Conservation (phyloP, 257 asterid species). For the Nicotiana benthamiana region DNA sequence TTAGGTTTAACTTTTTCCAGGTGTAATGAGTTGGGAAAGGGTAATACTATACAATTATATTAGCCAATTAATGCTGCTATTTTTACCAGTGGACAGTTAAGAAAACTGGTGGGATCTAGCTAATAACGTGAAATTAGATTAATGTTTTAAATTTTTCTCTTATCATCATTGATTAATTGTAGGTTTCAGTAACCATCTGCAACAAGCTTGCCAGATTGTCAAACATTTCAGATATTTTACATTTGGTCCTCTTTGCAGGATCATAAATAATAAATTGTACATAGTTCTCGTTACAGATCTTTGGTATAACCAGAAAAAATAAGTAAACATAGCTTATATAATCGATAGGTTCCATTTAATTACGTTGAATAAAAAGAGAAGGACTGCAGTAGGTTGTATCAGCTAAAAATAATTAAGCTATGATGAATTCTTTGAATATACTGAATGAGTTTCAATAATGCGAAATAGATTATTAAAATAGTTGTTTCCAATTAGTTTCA, state of each 20-base stretch:
- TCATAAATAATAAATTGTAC: neutral
- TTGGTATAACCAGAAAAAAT: neutral
- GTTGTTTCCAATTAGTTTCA: neutral
- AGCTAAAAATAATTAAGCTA: no score
- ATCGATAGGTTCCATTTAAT: no score
- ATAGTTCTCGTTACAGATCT: neutral
- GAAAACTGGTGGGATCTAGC: neutral
- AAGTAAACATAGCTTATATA: no score
- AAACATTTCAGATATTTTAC: neutral
- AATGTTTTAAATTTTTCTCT: neutral
- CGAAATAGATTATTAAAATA: neutral
- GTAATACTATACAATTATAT: neutral
- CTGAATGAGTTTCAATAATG: no score
- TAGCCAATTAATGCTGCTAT: neutral
- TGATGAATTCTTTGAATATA: no score
- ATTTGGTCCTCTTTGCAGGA: neutral
- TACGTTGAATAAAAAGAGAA: neutral
- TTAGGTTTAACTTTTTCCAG: constrained; percentile 3
- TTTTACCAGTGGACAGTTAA: neutral
- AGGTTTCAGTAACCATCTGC: neutral
- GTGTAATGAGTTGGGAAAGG: neutral
- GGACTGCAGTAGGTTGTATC: neutral
- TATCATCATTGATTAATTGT: neutral
- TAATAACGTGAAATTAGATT: neutral
- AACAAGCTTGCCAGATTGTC: constrained; percentile 7